Evolutionary conservation across 2,329 filamentous ascomycete species (phyloP).

Genomic region (Gnomoniopsis smithogilvyi): DNA sequence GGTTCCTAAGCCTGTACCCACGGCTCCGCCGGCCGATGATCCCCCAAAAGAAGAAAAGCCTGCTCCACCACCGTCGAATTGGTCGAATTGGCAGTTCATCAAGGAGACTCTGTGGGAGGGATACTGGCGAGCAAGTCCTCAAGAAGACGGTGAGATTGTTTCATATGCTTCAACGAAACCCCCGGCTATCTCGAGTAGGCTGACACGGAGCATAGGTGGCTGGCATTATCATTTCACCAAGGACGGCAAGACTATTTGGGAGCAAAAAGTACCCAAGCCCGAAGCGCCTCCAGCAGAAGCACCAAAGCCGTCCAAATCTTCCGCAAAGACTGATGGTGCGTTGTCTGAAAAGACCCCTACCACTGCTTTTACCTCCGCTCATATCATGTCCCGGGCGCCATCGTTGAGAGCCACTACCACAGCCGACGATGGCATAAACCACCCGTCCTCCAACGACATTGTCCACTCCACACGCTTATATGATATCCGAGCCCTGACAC

Average conservation of each 20-base stretch:
- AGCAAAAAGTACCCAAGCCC: conserved; percentile 1
- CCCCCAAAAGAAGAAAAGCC: background rate
- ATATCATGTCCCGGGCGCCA: background rate
- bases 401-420: background rate
- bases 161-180: background rate
- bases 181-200: background rate
- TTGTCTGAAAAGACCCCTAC: conserved; percentile 3
- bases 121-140: conserved; percentile 11
- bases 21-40: background rate
- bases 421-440: background rate
- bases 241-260: conserved; percentile 11
- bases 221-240: conserved; percentile 15
- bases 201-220: conserved; percentile 4
- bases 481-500: conserved; percentile 6
- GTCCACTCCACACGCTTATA: background rate
- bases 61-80: background rate
- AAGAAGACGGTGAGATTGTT: background rate
- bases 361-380: background rate
- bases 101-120: conserved; percentile 8
- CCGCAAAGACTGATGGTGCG: conserved; percentile 9
- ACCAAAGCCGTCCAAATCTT: background rate
- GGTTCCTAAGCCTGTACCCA: background rate
- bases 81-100: conserved; percentile 14
- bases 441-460: background rate
- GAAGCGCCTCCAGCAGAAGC: background rate